Base-by-base conservation (phyloP, 1,139 yeast genomes). In the Kazachstania sp. region DNA sequence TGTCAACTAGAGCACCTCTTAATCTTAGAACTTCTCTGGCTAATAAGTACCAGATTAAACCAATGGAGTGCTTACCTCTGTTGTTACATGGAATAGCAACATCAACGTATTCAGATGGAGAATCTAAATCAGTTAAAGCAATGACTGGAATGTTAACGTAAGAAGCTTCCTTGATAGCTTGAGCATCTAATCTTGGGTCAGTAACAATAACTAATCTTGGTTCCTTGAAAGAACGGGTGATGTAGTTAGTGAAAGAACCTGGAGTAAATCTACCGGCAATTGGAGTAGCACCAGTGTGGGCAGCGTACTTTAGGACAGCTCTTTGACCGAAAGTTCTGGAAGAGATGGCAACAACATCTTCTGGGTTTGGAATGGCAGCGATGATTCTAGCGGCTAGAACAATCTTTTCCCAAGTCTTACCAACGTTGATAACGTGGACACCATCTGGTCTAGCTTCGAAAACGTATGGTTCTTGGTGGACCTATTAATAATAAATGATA, bases 261-360 rank as follows among this genome's bases (percentile, higher is more conserved):
- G 99, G 99, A 68, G 98, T 94, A 87, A 94, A 94, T 81, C 99
- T 90, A 77, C 98, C 98, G 67, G 98, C 98, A 78, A 94, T 90
- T 74, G 98, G 94, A 67, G 97, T 90, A 65, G 98, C 96, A 77
- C 98, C 97, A 67, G 98, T 90, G 92, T 94, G 98, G 69, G 96
- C 87, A 73, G 98, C 97, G 71, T 85, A 94, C 82, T 94, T 94
- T 75, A 94, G 84, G 65, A 90, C 98, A 71, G 98, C 98, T 83
- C 99, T 92, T 82, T 94, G 99, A 71, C 98, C 99, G 79, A 86
- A 92, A 68, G 97, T 90, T 83, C 98, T 92, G 70, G 97, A 87
- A 61, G 98, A 90, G 72, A 95, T 86, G 69, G 95, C 97, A 72
- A 92, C 97, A 69, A 94, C 96, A 72, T 94, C 99, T 64, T 94